phyloP scores from a whole-genome alignment of 139 green algal genomes.

The Chlorella sp. region DNA sequence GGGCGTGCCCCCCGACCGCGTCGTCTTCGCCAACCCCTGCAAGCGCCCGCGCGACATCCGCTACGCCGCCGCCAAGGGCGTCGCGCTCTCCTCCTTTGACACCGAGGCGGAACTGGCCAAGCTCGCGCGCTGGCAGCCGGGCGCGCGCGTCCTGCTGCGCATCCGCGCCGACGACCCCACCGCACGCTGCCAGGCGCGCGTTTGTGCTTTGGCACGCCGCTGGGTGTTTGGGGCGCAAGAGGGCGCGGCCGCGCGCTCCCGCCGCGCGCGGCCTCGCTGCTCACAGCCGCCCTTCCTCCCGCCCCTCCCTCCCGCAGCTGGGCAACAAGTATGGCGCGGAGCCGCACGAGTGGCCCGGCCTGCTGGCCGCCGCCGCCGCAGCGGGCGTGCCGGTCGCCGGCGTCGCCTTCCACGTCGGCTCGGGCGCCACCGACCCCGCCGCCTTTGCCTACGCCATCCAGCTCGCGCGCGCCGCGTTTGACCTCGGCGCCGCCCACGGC shows the following conservation, averaged over 20 bases:
- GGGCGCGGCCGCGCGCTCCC: slow-evolving; percentile 64
- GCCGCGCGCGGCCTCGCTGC: slow-evolving; percentile 57
- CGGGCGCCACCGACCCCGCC: slow-evolving; percentile 51
- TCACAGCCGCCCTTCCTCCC: slow-evolving; percentile 89
- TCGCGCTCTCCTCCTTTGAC: slow-evolving; percentile 93
- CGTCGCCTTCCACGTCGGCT: slow-evolving; percentile 96
- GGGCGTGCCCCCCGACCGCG: slow-evolving; percentile 75
- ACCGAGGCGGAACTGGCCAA: slow-evolving; percentile 91
- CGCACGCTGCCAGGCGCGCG: slow-evolving; percentile 54
- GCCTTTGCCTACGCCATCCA: slow-evolving; percentile 49
- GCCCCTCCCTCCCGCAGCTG: slow-evolving; percentile 39
- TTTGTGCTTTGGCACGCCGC: slow-evolving; percentile 97
- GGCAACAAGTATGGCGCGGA: slow-evolving; percentile 77
- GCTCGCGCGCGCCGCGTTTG: slow-evolving; percentile 58
- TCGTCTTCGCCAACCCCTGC: slow-evolving; percentile 96
- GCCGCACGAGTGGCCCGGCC: slow-evolving; percentile 46
- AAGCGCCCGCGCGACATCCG: slow-evolving; percentile 89
- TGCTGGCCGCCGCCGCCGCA: slow-evolving; percentile 32
- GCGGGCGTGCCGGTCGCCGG: slow-evolving; percentile 78
- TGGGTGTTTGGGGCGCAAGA: slow-evolving; percentile 88
- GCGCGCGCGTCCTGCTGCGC: slow-evolving; percentile 76
- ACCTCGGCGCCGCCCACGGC: slow-evolving; percentile 5
- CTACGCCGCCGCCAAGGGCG: slow-evolving; percentile 44
- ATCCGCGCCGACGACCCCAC: slow-evolving; percentile 82
- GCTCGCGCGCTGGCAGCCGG: slow-evolving; percentile 38